Percentiles rank a stretch among this genome's conserved stretches.
Evolutionary conservation across 169 alveolate genomes (phyloP).

Genomic region (Eimeria acervulina): DNA sequence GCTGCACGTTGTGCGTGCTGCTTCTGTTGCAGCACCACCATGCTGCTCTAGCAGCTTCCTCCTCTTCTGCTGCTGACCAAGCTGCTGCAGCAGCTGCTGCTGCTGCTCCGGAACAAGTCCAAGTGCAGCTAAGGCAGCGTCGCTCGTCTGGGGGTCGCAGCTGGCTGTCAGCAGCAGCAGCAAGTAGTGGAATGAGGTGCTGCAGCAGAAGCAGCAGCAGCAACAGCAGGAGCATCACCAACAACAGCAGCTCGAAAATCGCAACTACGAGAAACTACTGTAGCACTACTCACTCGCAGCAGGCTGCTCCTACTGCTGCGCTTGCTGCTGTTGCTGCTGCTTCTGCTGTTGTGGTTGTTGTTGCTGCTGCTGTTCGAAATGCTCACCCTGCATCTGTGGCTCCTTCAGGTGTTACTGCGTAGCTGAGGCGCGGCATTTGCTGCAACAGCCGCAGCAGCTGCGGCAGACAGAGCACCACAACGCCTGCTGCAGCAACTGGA

Average conservation of each 20-base stretch:
- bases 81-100: constrained; percentile 61
- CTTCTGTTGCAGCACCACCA: constrained; percentile 34
- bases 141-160: constrained; percentile 66
- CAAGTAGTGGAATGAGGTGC: constrained; percentile 38
- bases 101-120: constrained; percentile 36
- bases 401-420: constrained; percentile 72
- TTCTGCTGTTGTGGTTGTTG: not conserved
- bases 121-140: constrained; percentile 37
- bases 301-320: not conserved
- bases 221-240: constrained; percentile 4
- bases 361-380: not conserved
- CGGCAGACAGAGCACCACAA: not conserved
- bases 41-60: not conserved
- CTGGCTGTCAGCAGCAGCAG: constrained; percentile 73
- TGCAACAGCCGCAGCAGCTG: constrained; percentile 77
- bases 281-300: not conserved
- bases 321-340: not conserved
- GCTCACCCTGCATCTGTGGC: constrained; percentile 49
- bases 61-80: constrained; percentile 4
- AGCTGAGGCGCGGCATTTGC: constrained; percentile 60
- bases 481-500: not conserved
- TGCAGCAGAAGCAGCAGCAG: not conserved
- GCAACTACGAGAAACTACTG: not conserved
- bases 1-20: constrained; percentile 46
- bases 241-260: not conserved